These are phyloP conservation scores for Penicillium steckii DNA, from an alignment of 495 filamentous ascomycete genomes.

Conservation along the genomic window DNA sequence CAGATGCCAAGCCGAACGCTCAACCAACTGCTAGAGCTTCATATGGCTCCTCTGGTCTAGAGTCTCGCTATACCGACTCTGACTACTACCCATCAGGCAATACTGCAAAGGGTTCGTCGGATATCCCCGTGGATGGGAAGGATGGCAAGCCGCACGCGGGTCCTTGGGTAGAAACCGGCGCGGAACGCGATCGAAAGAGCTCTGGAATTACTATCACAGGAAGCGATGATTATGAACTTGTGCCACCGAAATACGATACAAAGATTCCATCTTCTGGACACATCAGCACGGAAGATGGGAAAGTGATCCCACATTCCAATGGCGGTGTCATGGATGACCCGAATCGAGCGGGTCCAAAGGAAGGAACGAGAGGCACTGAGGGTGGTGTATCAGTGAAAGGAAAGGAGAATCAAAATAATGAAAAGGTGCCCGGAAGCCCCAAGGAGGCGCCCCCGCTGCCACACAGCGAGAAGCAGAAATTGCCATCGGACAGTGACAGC, in stretches of 20 bases:
- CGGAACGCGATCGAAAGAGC: slow-evolving; percentile 59
- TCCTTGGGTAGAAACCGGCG: slow-evolving; percentile 73
- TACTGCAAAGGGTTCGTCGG: slow-evolving; percentile 63
- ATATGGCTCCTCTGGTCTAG: slow-evolving; percentile 13
- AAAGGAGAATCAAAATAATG: slow-evolving; percentile 65
- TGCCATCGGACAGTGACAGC: slow-evolving; percentile 40
- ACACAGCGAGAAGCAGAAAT: slow-evolving; percentile 68
- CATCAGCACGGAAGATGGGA: slow-evolving; percentile 54
- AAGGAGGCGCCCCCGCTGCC: slow-evolving; percentile 83
- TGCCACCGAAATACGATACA: slow-evolving; percentile 23
- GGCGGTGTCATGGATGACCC: slow-evolving; percentile 93
- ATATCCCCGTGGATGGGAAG: slow-evolving; percentile 91
- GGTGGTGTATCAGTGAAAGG: slow-evolving; percentile 84
- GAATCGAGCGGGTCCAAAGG: slow-evolving; percentile 66
- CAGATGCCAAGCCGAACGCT: slow-evolving; percentile 17
- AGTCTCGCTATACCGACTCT: slow-evolving; percentile 17
- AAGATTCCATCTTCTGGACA: slow-evolving; percentile 35
- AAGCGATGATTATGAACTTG: slow-evolving; percentile 16
- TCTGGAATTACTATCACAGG: slow-evolving; percentile 20
- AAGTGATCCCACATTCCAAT: slow-evolving; percentile 71
- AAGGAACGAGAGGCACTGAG: slow-evolving; percentile 83
- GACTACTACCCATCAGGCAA: slow-evolving; percentile 24
- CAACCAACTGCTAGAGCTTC: slow-evolving; percentile 7
- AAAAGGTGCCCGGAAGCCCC: slow-evolving; percentile 76
- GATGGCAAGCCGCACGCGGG: slow-evolving; percentile 95